phyloP scores from a whole-genome alignment of 1,284 basidiomycete genomes.

The Ceratorhiza oryzae-sativae region DNA sequence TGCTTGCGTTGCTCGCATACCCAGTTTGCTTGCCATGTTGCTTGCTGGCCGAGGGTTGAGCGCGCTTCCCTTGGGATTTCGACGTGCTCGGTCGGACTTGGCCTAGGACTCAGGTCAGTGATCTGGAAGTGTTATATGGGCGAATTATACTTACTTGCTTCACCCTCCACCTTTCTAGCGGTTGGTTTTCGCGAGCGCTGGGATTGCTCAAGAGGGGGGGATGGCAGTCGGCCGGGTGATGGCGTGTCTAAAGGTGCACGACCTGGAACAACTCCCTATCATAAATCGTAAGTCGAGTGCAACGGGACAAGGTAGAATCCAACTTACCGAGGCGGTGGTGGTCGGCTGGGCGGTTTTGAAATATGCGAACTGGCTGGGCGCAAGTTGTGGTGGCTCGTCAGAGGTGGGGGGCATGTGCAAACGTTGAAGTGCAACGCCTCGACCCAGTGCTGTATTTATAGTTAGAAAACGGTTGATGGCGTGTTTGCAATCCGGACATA shows the following conservation, averaged over 20 bases:
- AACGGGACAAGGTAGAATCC: background rate
- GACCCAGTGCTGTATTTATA: background rate
- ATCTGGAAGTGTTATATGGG: background rate
- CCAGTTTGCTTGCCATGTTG: background rate
- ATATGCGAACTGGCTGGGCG: slow-evolving; percentile 15
- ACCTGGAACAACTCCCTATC: slow-evolving; percentile 11
- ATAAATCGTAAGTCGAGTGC: background rate
- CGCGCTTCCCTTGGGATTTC: background rate
- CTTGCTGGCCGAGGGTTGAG: background rate
- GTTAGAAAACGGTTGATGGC: background rate
- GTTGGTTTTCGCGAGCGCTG: slow-evolving; percentile 6
- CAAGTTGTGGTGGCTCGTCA: background rate
- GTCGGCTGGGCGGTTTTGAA: slow-evolving; percentile 5
- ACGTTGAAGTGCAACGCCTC: background rate
- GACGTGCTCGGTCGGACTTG: background rate
- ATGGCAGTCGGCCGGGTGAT: background rate
- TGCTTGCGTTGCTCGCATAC: background rate
- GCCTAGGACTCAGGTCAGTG: background rate
- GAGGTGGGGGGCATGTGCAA: background rate
- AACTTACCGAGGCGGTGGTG: slow-evolving; percentile 6
- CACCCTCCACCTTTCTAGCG: background rate
- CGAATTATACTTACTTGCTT: background rate
- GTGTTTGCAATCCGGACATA: background rate
- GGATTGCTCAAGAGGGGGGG: slow-evolving; percentile 7
- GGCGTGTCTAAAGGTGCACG: slow-evolving; percentile 14